Conservation (phyloP, 257 asterid species). For the Solanum ahanhuiri region DNA sequence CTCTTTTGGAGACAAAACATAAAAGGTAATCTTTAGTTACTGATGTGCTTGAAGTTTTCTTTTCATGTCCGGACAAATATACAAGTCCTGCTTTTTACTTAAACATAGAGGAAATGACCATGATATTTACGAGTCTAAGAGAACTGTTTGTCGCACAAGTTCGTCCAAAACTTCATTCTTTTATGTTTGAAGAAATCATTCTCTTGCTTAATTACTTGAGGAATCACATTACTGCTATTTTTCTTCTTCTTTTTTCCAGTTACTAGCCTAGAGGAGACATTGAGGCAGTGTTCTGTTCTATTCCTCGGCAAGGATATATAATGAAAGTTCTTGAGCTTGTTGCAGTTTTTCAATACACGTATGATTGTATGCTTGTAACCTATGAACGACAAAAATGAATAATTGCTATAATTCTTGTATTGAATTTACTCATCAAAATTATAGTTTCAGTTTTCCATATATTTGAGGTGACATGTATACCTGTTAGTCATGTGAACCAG, state of each 20-base stretch:
- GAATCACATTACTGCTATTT: not conserved
- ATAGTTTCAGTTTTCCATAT: not conserved
- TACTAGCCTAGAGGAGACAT: conserved; percentile 66
- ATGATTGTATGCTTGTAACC: not conserved
- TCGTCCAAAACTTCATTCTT: not conserved
- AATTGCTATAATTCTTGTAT: not conserved
- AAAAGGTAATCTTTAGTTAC: conserved; percentile 41
- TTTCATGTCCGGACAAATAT: not conserved
- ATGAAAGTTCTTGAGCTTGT: conserved; percentile 11
- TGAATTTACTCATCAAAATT: not conserved
- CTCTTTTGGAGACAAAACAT: conserved; percentile 98
- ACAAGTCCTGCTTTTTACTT: not conserved
- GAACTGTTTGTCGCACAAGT: conserved; percentile 89
- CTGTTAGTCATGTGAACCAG: no score
- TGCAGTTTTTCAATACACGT: not conserved
- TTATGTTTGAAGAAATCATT: not conserved
- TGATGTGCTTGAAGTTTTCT: not conserved
- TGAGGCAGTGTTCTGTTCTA: conserved; percentile 37
- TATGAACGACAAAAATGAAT: not conserved
- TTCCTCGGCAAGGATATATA: conserved; percentile 37
- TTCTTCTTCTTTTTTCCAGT: conserved; percentile 24
- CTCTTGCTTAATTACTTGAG: not conserved
- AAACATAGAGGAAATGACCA: conserved; percentile 83
- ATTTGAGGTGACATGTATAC: no score
- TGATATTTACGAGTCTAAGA: conserved; percentile 76